Evolutionary conservation across 176 grass and related monocot species (phyloP).

Genomic region (Melocanna baccifera): DNA sequence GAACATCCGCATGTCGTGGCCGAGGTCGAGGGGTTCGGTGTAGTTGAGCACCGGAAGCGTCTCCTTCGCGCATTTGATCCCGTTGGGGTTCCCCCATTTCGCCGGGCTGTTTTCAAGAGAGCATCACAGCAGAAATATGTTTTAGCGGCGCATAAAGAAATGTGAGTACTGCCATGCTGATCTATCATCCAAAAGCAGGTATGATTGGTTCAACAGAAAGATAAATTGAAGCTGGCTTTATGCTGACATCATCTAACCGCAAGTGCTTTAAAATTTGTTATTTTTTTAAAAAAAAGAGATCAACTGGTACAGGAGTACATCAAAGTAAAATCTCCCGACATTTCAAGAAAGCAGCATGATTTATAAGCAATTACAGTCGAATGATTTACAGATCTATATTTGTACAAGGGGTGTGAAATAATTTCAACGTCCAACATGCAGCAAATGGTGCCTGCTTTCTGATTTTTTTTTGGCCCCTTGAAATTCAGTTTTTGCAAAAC

Average conservation of each 20-base stretch:
- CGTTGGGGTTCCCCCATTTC: slow-evolving; percentile 66
- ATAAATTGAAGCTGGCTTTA: not conserved
- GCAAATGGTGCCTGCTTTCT: not conserved
- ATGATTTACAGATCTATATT: not conserved
- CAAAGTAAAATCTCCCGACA: not conserved
- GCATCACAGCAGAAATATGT: not conserved
- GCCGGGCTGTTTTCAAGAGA: slow-evolving; percentile 36
- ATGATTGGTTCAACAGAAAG: not conserved
- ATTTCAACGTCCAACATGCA: not conserved
- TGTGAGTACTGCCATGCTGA: not conserved
- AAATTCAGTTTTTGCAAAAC: no score
- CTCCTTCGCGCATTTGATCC: slow-evolving; percentile 68
- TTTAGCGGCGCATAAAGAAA: not conserved
- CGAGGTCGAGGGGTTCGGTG: slow-evolving; percentile 40
- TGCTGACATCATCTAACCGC: not conserved
- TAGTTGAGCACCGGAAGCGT: slow-evolving; percentile 57
- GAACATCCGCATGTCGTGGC: slow-evolving; percentile 53
- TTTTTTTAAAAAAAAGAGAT: not conserved
- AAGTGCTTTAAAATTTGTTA: not conserved
- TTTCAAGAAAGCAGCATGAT: not conserved
- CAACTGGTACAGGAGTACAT: not conserved
- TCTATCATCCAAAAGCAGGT: not conserved
- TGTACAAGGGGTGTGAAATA: not conserved
- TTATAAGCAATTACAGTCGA: not conserved
- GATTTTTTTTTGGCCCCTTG: no score